phyloP scores from a whole-genome alignment of 1,139 yeast genomes.

The Geotrichum australiense region DNA sequence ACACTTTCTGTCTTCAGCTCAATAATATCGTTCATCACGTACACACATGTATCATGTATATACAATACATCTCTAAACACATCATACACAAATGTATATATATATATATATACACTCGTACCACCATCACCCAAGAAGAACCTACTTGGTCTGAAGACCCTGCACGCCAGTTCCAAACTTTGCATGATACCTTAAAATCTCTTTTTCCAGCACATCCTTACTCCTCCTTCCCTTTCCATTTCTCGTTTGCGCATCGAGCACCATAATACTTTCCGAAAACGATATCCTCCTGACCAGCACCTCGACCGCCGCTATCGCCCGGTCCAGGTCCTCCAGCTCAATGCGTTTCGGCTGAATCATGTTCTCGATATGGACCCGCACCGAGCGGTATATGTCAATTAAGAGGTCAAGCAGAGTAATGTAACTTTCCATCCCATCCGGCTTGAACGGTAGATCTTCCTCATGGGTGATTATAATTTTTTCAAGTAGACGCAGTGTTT shows the following conservation, averaged over 20 bases:
- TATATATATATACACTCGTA: too few species aligned
- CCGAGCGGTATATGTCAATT: slow-evolving; percentile 9
- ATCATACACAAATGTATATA: too few species aligned
- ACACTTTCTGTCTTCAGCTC: too few species aligned
- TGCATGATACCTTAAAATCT: slow-evolving; percentile 12
- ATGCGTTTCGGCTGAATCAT: neutral
- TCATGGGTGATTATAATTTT: slow-evolving; percentile 9
- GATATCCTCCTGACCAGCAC: slow-evolving; percentile 9
- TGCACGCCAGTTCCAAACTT: too few species aligned
- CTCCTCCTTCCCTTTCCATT: slow-evolving; percentile 4
- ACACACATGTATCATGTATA: too few species aligned
- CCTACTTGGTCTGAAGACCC: too few species aligned
- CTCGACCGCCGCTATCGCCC: slow-evolving; percentile 11
- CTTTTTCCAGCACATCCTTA: slow-evolving; percentile 10
- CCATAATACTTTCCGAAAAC: slow-evolving; percentile 7
- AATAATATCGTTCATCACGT: too few species aligned
- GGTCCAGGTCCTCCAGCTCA: slow-evolving; percentile 10
- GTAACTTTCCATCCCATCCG: slow-evolving; percentile 11
- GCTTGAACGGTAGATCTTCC: slow-evolving; percentile 12
- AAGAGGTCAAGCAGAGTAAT: slow-evolving; percentile 13
- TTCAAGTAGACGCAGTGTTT: slow-evolving; percentile 3
- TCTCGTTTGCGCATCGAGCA: slow-evolving; percentile 9
- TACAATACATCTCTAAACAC: too few species aligned
- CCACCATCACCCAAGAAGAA: too few species aligned
- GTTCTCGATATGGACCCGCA: slow-evolving; percentile 8